Base-by-base conservation (phyloP, 208 protist species). In the Acanthamoeba castellanii region DNA sequence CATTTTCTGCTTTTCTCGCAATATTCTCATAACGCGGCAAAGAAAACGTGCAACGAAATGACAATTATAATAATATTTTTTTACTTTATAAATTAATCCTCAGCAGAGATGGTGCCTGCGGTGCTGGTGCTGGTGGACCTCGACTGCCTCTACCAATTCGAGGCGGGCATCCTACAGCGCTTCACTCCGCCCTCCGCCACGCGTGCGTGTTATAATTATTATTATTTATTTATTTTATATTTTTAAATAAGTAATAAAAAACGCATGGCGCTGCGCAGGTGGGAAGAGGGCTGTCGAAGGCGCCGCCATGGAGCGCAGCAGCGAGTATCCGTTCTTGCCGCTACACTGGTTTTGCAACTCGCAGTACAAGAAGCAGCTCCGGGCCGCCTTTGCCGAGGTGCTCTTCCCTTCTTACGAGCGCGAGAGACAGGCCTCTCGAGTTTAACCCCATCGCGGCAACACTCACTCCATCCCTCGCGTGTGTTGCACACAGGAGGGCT, bases 301-400 rank as follows among this genome's bases (percentile, higher is more conserved):
- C 9, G 66, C n/a, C 13, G 70, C n/a, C n/a, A n/a, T 32, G 70
- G 70, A 78, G 30, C 70, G 70, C 70, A 78, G 70, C 70, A 34
- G 30, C 16, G 37, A 78, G 22, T 78, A 78, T n/a, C 70, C 70
- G 0, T 78, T 78, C 7, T 20, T 78, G 30, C 70, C 70, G n/a
- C 16, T 30, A 7, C 70, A 78, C 70, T 78, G 70, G 70, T 78
- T 45, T n/a, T 34, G 70, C 70, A 78, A 78, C 70, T 37, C 22
- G 6, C 70, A 78, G n/a, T 32, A 20, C 70, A 78, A 78, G 30
- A 78, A 78, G 37, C 70, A 45, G n/a, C 32, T 78, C 37, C 0
- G n/a, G 18, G 70, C 70, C 32, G 20, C 70, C 70, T 78, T 45
- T 30, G 6, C 70, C 30, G 70, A 8, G 70, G 70, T 78, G 59